Conservation (phyloP, 768 basidiomycete species). For the Pleurotus pulmonarius region DNA sequence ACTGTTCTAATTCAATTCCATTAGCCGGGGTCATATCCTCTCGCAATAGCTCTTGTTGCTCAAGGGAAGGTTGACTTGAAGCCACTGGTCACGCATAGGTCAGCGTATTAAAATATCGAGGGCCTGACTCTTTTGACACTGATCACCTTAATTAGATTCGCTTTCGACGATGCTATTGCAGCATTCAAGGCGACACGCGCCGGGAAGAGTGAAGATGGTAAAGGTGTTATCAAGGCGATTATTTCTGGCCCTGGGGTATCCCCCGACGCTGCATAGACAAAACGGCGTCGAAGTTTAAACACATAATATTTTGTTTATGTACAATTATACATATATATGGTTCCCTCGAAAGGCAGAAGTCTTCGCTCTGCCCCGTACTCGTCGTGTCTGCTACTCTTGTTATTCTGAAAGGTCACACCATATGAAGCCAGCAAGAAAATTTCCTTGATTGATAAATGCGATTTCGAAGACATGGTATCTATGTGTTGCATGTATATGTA, state of each 20-base stretch:
- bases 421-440: too few species aligned
- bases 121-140: not conserved
- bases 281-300: too few species aligned
- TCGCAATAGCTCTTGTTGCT: constrained; percentile 81
- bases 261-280: constrained; percentile 25
- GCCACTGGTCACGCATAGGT: constrained; percentile 88
- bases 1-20: not conserved
- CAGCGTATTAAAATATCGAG: constrained; percentile 12
- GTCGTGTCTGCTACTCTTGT: too few species aligned
- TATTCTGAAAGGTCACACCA: too few species aligned
- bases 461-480: not conserved
- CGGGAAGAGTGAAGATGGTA: constrained; percentile 85
- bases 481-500: not conserved
- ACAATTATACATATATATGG: constrained; percentile 10
- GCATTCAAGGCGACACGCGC: constrained; percentile 81
- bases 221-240: constrained; percentile 84
- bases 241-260: constrained; percentile 76
- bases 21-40: constrained; percentile 80
- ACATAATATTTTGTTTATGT: too few species aligned
- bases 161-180: constrained; percentile 70
- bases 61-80: constrained; percentile 83
- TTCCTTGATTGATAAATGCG: not conserved
- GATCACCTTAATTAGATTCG: constrained; percentile 41
- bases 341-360: too few species aligned
- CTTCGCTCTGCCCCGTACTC: too few species aligned